Evolutionary conservation across 2,329 filamentous ascomycete species (phyloP).

Genomic region (Thielaviopsis euricoi): DNA sequence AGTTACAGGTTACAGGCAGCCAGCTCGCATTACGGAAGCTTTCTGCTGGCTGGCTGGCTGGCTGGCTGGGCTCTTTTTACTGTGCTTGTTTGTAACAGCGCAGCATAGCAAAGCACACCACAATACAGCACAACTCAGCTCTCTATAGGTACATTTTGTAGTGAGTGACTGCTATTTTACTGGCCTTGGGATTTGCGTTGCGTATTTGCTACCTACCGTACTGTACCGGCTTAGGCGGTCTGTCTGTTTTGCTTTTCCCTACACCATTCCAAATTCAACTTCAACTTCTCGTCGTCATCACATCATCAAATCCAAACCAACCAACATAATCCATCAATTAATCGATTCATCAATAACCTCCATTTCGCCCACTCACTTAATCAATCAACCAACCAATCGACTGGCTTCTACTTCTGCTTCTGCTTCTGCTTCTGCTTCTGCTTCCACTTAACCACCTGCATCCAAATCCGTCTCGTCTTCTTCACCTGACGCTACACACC

Average conservation of each 20-base stretch:
- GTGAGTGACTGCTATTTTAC: no score
- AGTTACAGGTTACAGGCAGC: no score
- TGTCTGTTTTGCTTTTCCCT: not conserved
- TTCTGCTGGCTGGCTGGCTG: not conserved
- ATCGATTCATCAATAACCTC: not conserved
- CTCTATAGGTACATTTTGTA: no score
- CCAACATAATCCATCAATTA: not conserved
- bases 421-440: not conserved
- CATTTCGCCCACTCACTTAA: not conserved
- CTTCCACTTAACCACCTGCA: not conserved
- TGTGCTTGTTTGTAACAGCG: not conserved
- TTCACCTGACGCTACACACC: not conserved
- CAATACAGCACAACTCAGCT: no score
- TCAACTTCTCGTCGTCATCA: not conserved
- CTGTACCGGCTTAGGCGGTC: not conserved
- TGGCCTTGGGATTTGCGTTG: no score
- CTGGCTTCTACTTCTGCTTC: not conserved
- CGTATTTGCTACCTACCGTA: no score
- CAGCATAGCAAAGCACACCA: no score
- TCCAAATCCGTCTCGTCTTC: not conserved
- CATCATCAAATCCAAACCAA: not conserved
- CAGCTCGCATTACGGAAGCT: not conserved
- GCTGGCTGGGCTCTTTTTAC: no score
- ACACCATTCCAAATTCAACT: not conserved
- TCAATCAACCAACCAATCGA: not conserved